phyloP scores from a whole-genome alignment of 768 basidiomycete genomes.

The Glaciozyma martinii region DNA sequence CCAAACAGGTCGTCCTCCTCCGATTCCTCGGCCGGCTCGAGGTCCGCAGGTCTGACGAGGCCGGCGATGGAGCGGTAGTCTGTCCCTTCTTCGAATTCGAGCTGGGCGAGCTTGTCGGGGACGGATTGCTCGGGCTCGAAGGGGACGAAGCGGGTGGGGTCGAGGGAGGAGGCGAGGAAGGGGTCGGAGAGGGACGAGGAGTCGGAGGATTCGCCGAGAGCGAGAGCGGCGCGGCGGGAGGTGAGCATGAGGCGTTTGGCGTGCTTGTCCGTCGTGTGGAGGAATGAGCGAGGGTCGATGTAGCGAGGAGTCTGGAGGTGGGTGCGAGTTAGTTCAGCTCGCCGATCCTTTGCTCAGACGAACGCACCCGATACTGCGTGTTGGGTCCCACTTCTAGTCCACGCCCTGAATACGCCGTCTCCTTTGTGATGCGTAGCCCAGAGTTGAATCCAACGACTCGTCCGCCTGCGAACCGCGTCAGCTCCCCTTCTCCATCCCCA shows the following conservation, averaged over 20 bases:
- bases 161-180: not conserved
- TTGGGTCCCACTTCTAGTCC: slow-evolving; percentile 23
- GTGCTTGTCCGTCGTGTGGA: slow-evolving; percentile 17
- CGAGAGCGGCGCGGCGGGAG: slow-evolving; percentile 6
- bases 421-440: slow-evolving; percentile 26
- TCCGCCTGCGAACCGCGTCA: not conserved
- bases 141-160: slow-evolving; percentile 12
- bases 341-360: too few species aligned
- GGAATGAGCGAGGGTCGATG: slow-evolving; percentile 17
- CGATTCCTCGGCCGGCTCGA: slow-evolving; percentile 5
- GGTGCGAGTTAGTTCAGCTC: not conserved
- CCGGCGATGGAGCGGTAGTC: slow-evolving; percentile 34
- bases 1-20: slow-evolving; percentile 20
- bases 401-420: slow-evolving; percentile 12
- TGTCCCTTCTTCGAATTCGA: slow-evolving; percentile 30
- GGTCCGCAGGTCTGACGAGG: slow-evolving; percentile 16
- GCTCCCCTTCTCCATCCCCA: not conserved
- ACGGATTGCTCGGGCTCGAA: slow-evolving; percentile 8
- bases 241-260: slow-evolving; percentile 23
- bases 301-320: slow-evolving; percentile 25
- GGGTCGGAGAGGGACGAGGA: not conserved
- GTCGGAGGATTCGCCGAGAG: slow-evolving; percentile 7
- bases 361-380: slow-evolving; percentile 11
- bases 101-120: slow-evolving; percentile 7
- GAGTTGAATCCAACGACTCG: slow-evolving; percentile 26